Base-by-base conservation (phyloP, 495 filamentous ascomycete genomes). In the Penicillium paxilli region DNA sequence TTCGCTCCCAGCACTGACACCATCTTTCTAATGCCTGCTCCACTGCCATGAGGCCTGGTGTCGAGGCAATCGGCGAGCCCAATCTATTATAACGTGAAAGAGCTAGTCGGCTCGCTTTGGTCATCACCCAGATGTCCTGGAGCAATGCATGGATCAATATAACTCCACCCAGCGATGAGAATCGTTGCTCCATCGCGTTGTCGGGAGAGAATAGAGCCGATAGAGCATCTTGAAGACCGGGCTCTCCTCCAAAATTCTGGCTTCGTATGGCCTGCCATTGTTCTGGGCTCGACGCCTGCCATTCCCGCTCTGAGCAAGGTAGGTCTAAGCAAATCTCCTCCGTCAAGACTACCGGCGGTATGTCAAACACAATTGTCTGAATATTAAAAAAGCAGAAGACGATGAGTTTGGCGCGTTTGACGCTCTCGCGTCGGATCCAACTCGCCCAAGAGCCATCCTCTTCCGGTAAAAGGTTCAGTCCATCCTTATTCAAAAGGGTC, bases 71-170 rank as follows among this genome's bases (percentile, higher is more conserved):
- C 9, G 56, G 33, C 9, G 54, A 49, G 3, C 47, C 33, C 20
- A 84, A 57, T 1, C 78, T 76, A 21, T 77, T 64, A 23, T 71
- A 62, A 2, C 71, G 73, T 23, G 77, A 81, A 0, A 72, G 65
- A 0, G 78, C 60, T 0, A 77, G 33, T 57, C 71, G 47, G 0
- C 76, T 80, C 4, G 82, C 79, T 54, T 89, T 82, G 44, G 85
- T 86, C 28, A 85, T 72, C 14, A 87, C 51, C 66, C 83, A 89
- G 22, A 90, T 87, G 41, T 87, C 82, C 55, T 90, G 87, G 12
- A 88, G 76, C 47, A 90, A 67, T 0, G 84, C 86, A 55, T 87
- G 81, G 30, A 90, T 87, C 4, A 89, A 77, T 5, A 85, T 77
- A 54, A 88, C 88, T 54, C 84, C 84, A 14, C 85, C 86, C 0